Base-by-base conservation (phyloP, 768 basidiomycete genomes). In the Auriscalpium microsporum region DNA sequence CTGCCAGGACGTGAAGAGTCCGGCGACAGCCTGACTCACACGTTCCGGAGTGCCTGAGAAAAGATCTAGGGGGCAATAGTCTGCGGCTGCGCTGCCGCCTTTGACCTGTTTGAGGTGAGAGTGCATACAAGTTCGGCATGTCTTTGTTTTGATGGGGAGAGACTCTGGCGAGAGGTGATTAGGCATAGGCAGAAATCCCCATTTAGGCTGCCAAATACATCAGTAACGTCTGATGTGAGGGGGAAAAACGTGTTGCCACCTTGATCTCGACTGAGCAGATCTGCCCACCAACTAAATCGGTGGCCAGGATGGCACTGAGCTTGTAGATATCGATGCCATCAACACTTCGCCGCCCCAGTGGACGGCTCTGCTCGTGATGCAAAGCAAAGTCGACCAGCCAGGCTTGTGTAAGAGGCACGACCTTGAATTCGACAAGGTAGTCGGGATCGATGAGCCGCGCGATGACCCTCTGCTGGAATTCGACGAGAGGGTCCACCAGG, bases 51-150 rank as follows among this genome's bases (percentile, higher is more conserved):
- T 78, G 2, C 75, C 74, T 14, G 94, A 94, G 68, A 83, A 97
- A 19, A 99, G 74, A 70, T 99, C 95, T 54, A 99, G 72, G 4
- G 95, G 94, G 67, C 93, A 94, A 68, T 91, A 99, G 7, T 71
- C 71, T 28, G 66, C 70, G 16, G 74, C 65, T 21, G 73, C 66
- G 50, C 63, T 60, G 21, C 74, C 67, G 8, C 73, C 78, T 35
- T 72, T 64, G 36, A 67, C 62, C 21, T 67, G 63, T 65, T 74
- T 82, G 64, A 83, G 65, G 56, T 80, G 75, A 2, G 82, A 74
- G 68, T 97, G 92, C 86, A 97, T 89, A 67, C 92, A 94, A 68
- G 91, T 94, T 59, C 95, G 80, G 72, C 94, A 95, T 14, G 87
- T 85, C 40, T 69, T 71, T 8, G 75, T 74, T 74, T 97, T 97